A percentile compares a stretch with the other conserved stretches of the same genome.
These are phyloP conservation scores for Zea mays DNA, from an alignment of 176 grass and related monocot genomes.

Conservation along the genomic window DNA sequence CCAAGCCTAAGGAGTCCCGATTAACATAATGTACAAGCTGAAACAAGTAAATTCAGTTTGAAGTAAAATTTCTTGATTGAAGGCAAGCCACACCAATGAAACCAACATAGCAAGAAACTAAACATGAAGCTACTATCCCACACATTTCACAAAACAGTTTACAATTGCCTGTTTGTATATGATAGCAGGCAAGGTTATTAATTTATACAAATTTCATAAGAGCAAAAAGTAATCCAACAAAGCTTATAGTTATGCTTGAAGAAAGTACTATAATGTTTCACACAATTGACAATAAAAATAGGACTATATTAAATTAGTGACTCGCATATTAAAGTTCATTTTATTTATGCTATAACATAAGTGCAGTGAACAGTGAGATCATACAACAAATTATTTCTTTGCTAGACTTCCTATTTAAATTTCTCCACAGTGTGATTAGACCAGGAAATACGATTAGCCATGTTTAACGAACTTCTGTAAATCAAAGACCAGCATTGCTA, in stretches of 20 bases:
- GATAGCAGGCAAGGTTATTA: constrained; percentile 3
- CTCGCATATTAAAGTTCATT: not conserved
- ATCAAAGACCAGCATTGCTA: not conserved
- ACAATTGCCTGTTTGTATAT: not conserved
- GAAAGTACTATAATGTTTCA: not conserved
- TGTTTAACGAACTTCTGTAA: not conserved
- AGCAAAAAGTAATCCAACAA: constrained; percentile 14
- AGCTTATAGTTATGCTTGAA: not conserved
- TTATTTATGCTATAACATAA: not conserved
- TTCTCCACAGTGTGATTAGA: not conserved
- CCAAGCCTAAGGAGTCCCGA: constrained; percentile 76
- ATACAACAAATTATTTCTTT: constrained; percentile 10
- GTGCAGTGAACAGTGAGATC: not conserved
- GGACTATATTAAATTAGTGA: not conserved
- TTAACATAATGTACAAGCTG: constrained; percentile 98
- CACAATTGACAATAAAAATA: not conserved
- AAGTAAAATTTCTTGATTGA: not conserved
- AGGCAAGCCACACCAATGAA: constrained; percentile 11
- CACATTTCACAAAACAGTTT: not conserved
- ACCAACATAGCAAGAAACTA: constrained; percentile 27
- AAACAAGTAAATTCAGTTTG: constrained; percentile 38
- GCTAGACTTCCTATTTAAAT: not conserved
- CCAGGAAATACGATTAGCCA: not conserved
- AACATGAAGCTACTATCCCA: not conserved
- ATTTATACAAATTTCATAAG: not conserved